A percentile compares a stretch with the other conserved stretches of the same genome.
Evolutionary conservation across 1,284 basidiomycete species (phyloP).

Genomic region (Mrakiaceae sp.): DNA sequence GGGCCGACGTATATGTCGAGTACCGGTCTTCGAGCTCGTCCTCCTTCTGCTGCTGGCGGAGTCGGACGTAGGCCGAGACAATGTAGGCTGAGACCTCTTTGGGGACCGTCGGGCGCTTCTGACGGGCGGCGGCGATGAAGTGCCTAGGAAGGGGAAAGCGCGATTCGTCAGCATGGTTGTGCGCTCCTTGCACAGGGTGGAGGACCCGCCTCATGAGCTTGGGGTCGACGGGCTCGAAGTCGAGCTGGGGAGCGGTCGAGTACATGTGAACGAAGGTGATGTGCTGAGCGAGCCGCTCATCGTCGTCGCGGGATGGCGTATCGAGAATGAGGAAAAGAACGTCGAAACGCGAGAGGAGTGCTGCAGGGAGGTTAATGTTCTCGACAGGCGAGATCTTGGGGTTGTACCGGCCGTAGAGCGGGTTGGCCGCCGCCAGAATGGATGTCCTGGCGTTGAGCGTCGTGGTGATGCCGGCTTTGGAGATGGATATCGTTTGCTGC

Average conservation of each 20-base stretch:
- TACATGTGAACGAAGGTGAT: conserved; percentile 98
- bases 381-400: conserved; percentile 94
- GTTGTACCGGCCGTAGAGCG: conserved; percentile 96
- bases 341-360: conserved; percentile 90
- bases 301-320: conserved; percentile 85
- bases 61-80: conserved; percentile 87
- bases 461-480: conserved; percentile 97
- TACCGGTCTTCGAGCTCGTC: conserved; percentile 80
- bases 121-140: conserved; percentile 89
- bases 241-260: conserved; percentile 71
- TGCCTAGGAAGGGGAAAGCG: conserved; percentile 46
- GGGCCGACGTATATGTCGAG: conserved; percentile 90
- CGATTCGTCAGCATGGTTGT: background rate
- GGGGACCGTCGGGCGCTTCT: conserved; percentile 76
- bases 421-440: conserved; percentile 95
- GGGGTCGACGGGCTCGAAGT: conserved; percentile 68
- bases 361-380: conserved; percentile 98
- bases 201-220: conserved; percentile 64
- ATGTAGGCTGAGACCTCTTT: conserved; percentile 81
- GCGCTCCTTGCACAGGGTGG: background rate
- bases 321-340: conserved; percentile 94
- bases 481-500: conserved; percentile 98
- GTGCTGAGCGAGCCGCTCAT: conserved; percentile 91
- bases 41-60: conserved; percentile 84
- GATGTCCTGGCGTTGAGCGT: conserved; percentile 98